Base-by-base conservation (phyloP, 2,329 filamentous ascomycete genomes). In the Aspergillus sp. region DNA sequence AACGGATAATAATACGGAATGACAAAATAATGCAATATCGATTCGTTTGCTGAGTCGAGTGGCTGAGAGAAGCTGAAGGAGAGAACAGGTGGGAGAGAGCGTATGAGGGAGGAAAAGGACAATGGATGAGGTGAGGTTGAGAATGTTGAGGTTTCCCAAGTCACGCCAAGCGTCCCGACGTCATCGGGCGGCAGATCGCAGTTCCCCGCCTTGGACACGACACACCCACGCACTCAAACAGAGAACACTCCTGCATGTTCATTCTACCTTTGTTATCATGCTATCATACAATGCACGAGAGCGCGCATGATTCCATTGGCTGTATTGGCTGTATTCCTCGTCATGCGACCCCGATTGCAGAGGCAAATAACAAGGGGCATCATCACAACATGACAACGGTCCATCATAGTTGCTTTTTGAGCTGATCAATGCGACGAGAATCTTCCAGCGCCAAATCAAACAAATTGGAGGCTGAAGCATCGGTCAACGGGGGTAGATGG, bases 141-240 rank as follows among this genome's bases (percentile, higher is more conserved):
- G 30, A 48, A 25, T 19, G 42, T 17, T 30, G 43, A 38, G 23
- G 25, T 43, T 43, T 25, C 39, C 23, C 41, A 32, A 33, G 42
- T 32, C 42, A 15, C 42, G 30, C 42, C 27, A 25, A 41, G 42
- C 38, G 33, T 45, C 48, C 33, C 48, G 44, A 51, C 51, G 46
- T 51, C 47, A 47, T 47, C 37, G 12, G 13, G 32, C 30, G 23
- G 23, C 27, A 39, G 37, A 39, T 39, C 37, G 37, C 17, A 30
- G 17, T 12, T 33, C 43, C 30, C 23, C 43, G 37, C 35, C 41
- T 27, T 35, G 32, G 20, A 45, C 27, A 15, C 27, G 7, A 23
- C 32, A 25, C 15, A 17, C 22, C 22, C 20, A 12, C 44, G 17
- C 33, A 38, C n/a, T 23, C 22, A 19, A 19, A 19, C 17, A 19